Evolutionary conservation across 352 stramenopile genomes (phyloP).

Genomic region (Phytopythium sindhum): DNA sequence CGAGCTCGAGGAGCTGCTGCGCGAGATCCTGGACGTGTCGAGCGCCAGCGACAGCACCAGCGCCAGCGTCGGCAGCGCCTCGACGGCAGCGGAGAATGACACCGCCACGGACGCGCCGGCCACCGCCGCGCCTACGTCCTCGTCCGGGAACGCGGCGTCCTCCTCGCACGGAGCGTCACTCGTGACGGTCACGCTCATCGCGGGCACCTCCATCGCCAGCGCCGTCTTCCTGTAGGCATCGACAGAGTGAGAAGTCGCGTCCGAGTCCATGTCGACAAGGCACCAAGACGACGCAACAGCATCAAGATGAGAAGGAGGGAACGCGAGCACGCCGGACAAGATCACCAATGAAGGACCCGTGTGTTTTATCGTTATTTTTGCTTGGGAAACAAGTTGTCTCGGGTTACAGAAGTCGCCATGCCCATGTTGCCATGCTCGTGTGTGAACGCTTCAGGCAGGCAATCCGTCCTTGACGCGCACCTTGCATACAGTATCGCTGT

Average conservation of each 20-base stretch:
- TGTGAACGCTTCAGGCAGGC: too few species aligned
- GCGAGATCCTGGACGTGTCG: constrained; percentile 19
- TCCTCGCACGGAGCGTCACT: not conserved
- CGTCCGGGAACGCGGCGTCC: not conserved
- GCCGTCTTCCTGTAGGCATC: not conserved
- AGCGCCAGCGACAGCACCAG: constrained; percentile 12
- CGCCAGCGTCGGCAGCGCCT: constrained; percentile 10
- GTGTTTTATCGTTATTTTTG: not conserved
- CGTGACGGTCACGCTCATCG: not conserved
- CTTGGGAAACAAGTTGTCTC: not conserved
- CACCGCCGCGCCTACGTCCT: constrained; percentile 6
- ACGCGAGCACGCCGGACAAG: too few species aligned
- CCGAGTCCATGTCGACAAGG: not conserved
- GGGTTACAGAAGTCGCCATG: not conserved
- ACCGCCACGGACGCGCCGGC: constrained; percentile 9
- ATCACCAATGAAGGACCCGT: too few species aligned
- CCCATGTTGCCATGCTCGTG: too few species aligned
- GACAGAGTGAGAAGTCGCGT: not conserved
- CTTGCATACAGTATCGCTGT: too few species aligned
- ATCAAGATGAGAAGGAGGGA: too few species aligned
- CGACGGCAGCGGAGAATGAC: constrained; percentile 10
- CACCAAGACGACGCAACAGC: too few species aligned
- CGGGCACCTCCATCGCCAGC: not conserved
- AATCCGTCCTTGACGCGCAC: too few species aligned
- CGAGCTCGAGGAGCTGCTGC: constrained; percentile 28